Evolutionary conservation across 108 stramenopile species (phyloP), one percentile per base, ranked within the genome.

Genomic region (Pseudonitzschia multistriata): DNA sequence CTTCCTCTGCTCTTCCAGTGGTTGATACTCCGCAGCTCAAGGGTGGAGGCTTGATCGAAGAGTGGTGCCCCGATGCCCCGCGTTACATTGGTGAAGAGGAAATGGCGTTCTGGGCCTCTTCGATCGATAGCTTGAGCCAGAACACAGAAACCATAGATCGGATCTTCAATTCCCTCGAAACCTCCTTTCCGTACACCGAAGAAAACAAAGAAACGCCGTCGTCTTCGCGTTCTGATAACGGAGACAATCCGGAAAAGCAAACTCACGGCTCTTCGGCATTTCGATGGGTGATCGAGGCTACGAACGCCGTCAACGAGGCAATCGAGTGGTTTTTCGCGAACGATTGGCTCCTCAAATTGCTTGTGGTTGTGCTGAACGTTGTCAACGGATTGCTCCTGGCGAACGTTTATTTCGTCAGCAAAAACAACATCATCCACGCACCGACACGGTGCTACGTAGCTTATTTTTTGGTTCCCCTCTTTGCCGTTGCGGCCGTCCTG

Each of bases 331-430:
- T 70, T 63, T 67, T 64, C 31, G 35, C 63, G 2, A 67, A 74
- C 49, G 72, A 81, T 56, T 81, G 81, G 81, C 47, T 77, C 5
- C 57, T 72, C 35, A 81, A 81, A 52, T 55, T 81, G 45, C 62
- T 77, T 27, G 19, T 85, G 1, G 37, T 78, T 47, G 55, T 70
- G 4, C 28, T 85, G 37, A 78, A 78, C 47, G 74, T 81, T 25
- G 47, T 85, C 27, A 81, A 75, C 39, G 39, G 45, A 13, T 73
- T 85, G 48, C 31, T 85, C 13, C 15, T 78, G 10, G 19, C 69
- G 22, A 69, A 57, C 25, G 66, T 67, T 49, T 67, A 78, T 27
- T 14, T 75, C 27, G 53, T 81, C 17, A 49, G 68, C 31, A 78
- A 76, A 40, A 62, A 74, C 71, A 73, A 81, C 39, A 29, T 85